phyloP scores from a whole-genome alignment of 352 stramenopile species.

The Phytophthora citricola region DNA sequence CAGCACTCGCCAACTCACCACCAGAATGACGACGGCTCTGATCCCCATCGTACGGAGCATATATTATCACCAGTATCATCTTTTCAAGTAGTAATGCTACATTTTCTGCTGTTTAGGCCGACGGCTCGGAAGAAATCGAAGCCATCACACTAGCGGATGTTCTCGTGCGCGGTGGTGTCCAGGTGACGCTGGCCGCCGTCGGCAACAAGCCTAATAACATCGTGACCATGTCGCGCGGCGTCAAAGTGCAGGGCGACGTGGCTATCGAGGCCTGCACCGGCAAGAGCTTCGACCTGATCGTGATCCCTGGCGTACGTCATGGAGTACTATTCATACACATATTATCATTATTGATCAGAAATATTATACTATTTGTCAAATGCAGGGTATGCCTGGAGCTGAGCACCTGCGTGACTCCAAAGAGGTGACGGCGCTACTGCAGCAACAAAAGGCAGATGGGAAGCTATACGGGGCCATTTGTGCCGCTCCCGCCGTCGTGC shows the following conservation, averaged over 20 bases:
- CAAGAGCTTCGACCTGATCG: constrained; percentile 69
- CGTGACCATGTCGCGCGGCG: constrained; percentile 77
- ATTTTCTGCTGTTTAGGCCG: constrained; percentile 45
- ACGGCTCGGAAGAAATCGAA: constrained; percentile 87
- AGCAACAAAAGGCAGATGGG: constrained; percentile 63
- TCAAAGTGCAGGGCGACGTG: constrained; percentile 72
- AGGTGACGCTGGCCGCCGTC: constrained; percentile 73
- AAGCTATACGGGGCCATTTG: constrained; percentile 86
- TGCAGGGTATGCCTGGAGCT: constrained; percentile 71
- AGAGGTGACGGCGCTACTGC: constrained; percentile 60
- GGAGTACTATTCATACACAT: background rate
- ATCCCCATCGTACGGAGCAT: constrained; percentile 42
- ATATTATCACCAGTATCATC: background rate
- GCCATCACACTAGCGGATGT: constrained; percentile 79
- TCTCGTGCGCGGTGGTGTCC: constrained; percentile 68
- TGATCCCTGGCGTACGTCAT: constrained; percentile 62
- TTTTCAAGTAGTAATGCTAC: constrained; percentile 7
- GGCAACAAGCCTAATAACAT: constrained; percentile 65
- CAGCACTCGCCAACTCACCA: constrained; percentile 11
- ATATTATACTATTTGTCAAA: constrained; percentile 10
- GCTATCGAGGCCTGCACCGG: constrained; percentile 68
- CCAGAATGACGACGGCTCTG: constrained; percentile 37
- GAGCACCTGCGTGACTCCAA: constrained; percentile 75
- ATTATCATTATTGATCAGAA: background rate
- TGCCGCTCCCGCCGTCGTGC: constrained; percentile 71